Percentiles rank a stretch among this genome's conserved stretches.
phyloP scores from a whole-genome alignment of 257 asterid genomes.

The Solanum medicagineum region DNA sequence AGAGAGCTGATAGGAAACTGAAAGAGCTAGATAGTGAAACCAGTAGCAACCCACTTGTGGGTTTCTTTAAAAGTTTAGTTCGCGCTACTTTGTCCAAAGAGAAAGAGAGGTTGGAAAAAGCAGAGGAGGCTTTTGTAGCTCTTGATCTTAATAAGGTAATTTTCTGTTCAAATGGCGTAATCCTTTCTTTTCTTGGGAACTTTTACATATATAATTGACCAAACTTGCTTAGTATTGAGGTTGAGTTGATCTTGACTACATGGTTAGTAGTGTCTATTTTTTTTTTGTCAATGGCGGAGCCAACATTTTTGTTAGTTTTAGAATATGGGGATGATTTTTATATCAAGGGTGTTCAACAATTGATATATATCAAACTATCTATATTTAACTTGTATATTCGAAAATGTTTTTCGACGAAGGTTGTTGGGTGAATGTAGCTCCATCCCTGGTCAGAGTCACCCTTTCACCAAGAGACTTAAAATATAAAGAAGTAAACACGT shows the following conservation, averaged over 20 bases:
- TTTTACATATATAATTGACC: background rate
- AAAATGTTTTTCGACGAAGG: too few relatives aligned
- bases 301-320: too few relatives aligned
- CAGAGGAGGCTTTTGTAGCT: conserved; percentile 72
- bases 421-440: too few relatives aligned
- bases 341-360: too few relatives aligned
- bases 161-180: background rate
- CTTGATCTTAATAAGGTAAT: conserved; percentile 89
- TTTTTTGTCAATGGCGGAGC: too few relatives aligned
- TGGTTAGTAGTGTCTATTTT: background rate
- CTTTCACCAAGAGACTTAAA: too few relatives aligned
- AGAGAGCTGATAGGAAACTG: conserved; percentile 74
- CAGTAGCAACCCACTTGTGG: conserved; percentile 50
- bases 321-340: too few relatives aligned
- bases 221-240: background rate
- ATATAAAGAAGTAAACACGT: too few relatives aligned
- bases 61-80: conserved; percentile 36
- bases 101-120: conserved; percentile 68
- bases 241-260: background rate
- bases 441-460: too few relatives aligned
- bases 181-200: background rate
- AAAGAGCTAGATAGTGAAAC: conserved; percentile 64
- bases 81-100: conserved; percentile 63
- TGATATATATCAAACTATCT: too few relatives aligned
- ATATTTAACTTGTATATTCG: too few relatives aligned